phyloP scores from a whole-genome alignment of 495 filamentous ascomycete genomes.

The Hapsidospora chrysogenum region DNA sequence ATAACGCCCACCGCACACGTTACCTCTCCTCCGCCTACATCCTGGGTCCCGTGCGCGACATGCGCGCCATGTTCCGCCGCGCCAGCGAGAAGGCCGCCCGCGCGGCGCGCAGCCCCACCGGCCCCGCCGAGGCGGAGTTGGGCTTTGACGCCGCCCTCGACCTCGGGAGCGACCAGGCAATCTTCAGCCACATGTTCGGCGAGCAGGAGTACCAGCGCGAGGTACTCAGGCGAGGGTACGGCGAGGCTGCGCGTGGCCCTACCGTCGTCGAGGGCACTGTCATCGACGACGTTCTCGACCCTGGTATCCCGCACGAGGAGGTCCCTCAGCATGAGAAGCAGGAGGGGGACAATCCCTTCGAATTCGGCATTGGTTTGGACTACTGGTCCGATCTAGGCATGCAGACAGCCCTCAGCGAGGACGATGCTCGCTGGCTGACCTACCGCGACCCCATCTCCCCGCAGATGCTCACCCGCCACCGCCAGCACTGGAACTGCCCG shows the following conservation, averaged over 20 bases:
- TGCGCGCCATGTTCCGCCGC: constrained; percentile 27
- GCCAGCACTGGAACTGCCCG: background rate
- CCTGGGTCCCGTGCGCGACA: constrained; percentile 34
- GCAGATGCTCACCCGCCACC: background rate
- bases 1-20: constrained; percentile 14
- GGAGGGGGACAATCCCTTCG: background rate
- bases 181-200: constrained; percentile 39
- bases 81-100: constrained; percentile 3
- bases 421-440: background rate
- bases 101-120: background rate
- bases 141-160: background rate
- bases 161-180: constrained; percentile 20
- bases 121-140: too few species aligned
- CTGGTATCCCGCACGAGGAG: background rate
- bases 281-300: background rate
- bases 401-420: background rate
- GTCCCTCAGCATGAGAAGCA: background rate
- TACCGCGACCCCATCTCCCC: background rate
- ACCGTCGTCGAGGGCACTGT: background rate
- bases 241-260: background rate
- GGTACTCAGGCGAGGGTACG: background rate
- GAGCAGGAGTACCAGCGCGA: constrained; percentile 28
- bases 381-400: background rate
- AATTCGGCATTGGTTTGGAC: constrained; percentile 1
- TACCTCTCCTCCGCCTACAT: constrained; percentile 36